These are phyloP conservation scores for Coniochaeta sp. DNA, from an alignment of 2,329 filamentous ascomycete species.

Conservation along the genomic window DNA sequence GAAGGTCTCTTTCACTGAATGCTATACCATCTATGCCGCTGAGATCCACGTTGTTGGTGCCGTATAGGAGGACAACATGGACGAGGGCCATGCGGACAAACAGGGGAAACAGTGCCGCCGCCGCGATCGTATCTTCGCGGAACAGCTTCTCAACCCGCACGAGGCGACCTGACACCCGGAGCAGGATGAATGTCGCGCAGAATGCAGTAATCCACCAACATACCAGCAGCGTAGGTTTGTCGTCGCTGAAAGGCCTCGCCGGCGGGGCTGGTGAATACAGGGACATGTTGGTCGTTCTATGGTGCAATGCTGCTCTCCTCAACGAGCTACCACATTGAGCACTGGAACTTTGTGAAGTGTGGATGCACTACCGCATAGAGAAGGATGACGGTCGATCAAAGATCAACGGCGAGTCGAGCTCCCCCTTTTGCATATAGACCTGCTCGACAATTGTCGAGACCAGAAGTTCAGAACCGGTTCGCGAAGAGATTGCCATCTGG, in stretches of 20 bases:
- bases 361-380: not conserved
- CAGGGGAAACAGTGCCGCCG: slow-evolving; percentile 71
- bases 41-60: slow-evolving; percentile 78
- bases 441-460: not conserved
- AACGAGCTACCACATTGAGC: not conserved
- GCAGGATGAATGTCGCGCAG: slow-evolving; percentile 72
- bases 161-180: slow-evolving; percentile 75
- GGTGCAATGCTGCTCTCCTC: not conserved
- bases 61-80: slow-evolving; percentile 75
- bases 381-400: not conserved
- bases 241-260: slow-evolving; percentile 38
- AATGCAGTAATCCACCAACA: slow-evolving; percentile 92
- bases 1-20: slow-evolving; percentile 47
- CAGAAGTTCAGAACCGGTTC: not conserved
- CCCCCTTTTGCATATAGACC: not conserved
- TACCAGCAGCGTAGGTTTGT: slow-evolving; percentile 84
- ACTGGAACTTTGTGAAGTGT: not conserved
- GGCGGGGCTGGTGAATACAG: slow-evolving; percentile 49
- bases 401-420: not conserved
- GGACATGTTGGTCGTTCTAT: slow-evolving; percentile 33
- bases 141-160: slow-evolving; percentile 81
- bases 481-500: not conserved
- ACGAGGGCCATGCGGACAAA: slow-evolving; percentile 76
- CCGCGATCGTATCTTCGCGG: slow-evolving; percentile 79
- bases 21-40: slow-evolving; percentile 34